Evolutionary conservation across 2,329 filamentous ascomycete species (phyloP), one percentile per base, ranked within the genome.

Genomic region (Pseudogymnoascus sp.): DNA sequence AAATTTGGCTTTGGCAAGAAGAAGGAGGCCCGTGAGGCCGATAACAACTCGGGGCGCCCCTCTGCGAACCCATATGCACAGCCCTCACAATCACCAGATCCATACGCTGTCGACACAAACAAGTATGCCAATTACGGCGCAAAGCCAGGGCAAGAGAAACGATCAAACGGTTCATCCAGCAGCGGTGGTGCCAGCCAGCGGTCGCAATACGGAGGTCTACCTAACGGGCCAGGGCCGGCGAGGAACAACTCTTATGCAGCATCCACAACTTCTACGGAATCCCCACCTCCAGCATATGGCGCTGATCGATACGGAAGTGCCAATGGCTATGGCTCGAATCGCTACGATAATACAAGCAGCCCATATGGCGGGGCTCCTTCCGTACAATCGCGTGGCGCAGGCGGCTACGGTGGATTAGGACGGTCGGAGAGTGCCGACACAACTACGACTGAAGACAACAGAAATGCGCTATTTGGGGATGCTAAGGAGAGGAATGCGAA

Each of bases 381-480:
- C 8, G 64, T 71, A 28, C 69, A 69, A 37, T 68, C 73, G 61
- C 72, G 74, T 66, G 79, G 80, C 10, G 76, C 79, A 9, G 80
- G 81, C 52, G 83, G 83, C 26, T 86, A 86, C 63, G 83, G 84
- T 34, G 82, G 82, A 5, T 73, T 86, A 60, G 82, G 81, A 48
- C 74, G 74, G 56, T 70, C 71, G 30, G 74, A 75, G 56, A 75
- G 74, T 62, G 72, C 69, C 57, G 73, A 74, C 57, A 74, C 75
- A 4, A 65, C 67, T 28, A 67, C 65, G 2, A 71, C 69, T n/a
- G 81, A 84, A 60, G 73, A 73, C 61, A 79, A 84, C 63, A 78
- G 85, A 38, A 81, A 86, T 68, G 82, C 80, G 26, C 77, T 90
- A 3, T 89, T 90, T 39, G 69, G 69, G 15, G 70, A 67, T 26